Evolutionary conservation across 1,284 basidiomycete species (phyloP), one percentile per base, ranked within the genome.

Genomic region (Cutaneotrichosporon mucoides): DNA sequence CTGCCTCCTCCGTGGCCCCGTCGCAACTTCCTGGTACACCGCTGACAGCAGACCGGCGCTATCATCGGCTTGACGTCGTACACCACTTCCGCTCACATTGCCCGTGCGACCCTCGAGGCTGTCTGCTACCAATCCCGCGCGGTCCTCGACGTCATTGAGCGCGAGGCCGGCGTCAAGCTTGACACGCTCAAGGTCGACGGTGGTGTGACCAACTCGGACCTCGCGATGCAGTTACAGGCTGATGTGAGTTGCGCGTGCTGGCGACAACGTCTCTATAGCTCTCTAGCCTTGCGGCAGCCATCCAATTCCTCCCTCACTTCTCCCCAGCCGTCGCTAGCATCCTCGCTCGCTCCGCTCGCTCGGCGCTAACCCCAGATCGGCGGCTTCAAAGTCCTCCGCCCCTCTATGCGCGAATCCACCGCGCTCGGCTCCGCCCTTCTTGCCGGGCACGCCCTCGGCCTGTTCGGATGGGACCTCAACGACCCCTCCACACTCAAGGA

Each of bases 391-490:
- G 91, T 99, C 59, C 82, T 94, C 63, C 83, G 95, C 56, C 94
- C 95, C 12, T 88, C 92, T 71, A 99, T 99, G 95, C 83, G 94
- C 75, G 95, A 99, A 76, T 93, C 91, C 8, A 99, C 95, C 6
- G 95, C 96, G 5, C 82, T 99, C 43, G 95, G 95, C n/a, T 92
- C 92, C 8, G 96, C 96, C 15, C 81, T 99, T 44, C 84, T 97
- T n/a, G 95, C 96, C 12, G 96, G 90, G 12, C 85, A 89, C 44
- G 93, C 95, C 1, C 83, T 98, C 38, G 82, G 84, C 5, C 81
- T 98, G 35, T 95, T 90, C 69, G 95, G 93, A n/a, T 99, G 95
- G 96, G 87, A 98, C 76, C 78, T 98, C 57, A 82, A 80, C 62
- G 84, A 86, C 56, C 93, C 94, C 0, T 86, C 91, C 75, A 93